Evolutionary conservation across 2,329 filamentous ascomycete species (phyloP), one percentile per base, ranked within the genome.

Genomic region (Sclerotinia borealis): DNA sequence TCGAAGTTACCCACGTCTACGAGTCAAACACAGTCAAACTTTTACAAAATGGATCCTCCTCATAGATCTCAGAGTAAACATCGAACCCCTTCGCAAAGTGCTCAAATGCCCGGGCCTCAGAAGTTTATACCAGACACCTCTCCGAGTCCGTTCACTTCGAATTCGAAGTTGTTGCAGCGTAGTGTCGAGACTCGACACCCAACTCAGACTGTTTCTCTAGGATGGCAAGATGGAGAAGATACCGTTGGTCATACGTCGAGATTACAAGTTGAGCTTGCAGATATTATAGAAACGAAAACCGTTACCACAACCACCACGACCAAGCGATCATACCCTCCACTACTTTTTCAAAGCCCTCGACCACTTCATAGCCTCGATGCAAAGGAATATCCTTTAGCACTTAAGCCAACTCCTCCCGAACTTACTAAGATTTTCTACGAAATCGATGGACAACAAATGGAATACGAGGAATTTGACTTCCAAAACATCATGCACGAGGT

Each of bases 251-350:
- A 65, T 45, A 70, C 69, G 27, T 71, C 72, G 11, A 72, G 70
- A 48, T 60, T 75, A n/a, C 71, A 74, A 59, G 73, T 87, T 68
- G 82, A 85, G 67, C 78, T 88, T 52, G 83, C 83, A 65, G 85
- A 88, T 71, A 87, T 84, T 68, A 83, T 88, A 72, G 85, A 88
- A 76, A 88, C 85, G 19, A 87, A 85, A 75, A 88, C 84, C 13
- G 86, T 96, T 66, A 96, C 93, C 1, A 97, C 93, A 0, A 97
- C 93, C 0, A 97, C 92, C 0, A 96, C 92, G 0, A 96, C 93
- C 1, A 91, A 92, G 68, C 87, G 75, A 82, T 91, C 77, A 76
- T 96, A 95, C 69, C 93, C 93, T 52, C 92, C 92, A n/a, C 80
- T 97, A 64, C 81, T 91, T 63, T 85, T 96, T 69, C 87, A 86